Evolutionary conservation across 805 yeast genomes (phyloP).

Genomic region (Lipomyces yamadae): DNA sequence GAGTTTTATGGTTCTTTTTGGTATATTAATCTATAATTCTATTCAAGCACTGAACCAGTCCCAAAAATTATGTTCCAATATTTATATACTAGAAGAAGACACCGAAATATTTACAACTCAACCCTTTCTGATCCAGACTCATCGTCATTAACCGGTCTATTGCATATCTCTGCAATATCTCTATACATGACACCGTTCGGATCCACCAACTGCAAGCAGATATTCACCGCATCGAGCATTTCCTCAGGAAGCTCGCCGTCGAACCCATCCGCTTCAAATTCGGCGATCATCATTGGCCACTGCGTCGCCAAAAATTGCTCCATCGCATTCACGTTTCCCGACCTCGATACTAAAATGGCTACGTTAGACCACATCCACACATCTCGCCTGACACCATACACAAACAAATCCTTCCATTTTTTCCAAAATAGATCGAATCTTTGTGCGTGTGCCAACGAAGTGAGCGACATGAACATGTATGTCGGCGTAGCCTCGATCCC

Average conservation of each 20-base stretch:
- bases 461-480: conserved; percentile 39
- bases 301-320: conserved; percentile 16
- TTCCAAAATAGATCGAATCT: conserved; percentile 45
- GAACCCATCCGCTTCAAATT: conserved; percentile 11
- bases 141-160: background rate
- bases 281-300: conserved; percentile 24
- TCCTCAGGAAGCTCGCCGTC: conserved; percentile 11
- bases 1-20: background rate
- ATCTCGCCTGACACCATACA: conserved; percentile 31
- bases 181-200: conserved; percentile 18
- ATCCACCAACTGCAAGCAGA: conserved; percentile 28
- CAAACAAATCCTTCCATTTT: conserved; percentile 37
- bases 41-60: background rate
- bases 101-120: background rate
- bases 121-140: background rate
- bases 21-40: background rate
- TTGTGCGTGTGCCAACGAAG: conserved; percentile 41
- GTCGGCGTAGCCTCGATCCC: conserved; percentile 27
- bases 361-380: conserved; percentile 37
- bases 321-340: conserved; percentile 40
- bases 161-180: conserved; percentile 15
- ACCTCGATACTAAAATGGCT: conserved; percentile 42
- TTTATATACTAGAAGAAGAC: background rate
- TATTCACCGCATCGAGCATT: conserved; percentile 7
- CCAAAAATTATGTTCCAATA: background rate